A percentile compares a stretch with the other conserved stretches of the same genome.
phyloP scores from a whole-genome alignment of 768 basidiomycete genomes.

The Mycena sanguinolenta region DNA sequence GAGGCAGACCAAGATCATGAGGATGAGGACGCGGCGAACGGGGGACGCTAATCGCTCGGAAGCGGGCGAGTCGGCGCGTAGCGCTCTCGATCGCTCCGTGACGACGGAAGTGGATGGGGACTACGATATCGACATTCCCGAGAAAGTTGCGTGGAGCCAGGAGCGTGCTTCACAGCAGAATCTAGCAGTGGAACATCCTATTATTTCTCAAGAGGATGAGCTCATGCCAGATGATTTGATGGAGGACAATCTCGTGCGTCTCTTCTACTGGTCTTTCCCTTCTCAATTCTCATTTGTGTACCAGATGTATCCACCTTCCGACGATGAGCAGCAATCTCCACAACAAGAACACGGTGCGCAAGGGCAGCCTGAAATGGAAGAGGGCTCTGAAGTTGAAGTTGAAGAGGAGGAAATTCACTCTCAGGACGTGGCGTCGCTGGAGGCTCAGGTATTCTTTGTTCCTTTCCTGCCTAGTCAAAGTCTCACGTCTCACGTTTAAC shows the following conservation, averaged over 20 bases:
- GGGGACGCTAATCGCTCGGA: conserved; percentile 2
- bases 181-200: not conserved
- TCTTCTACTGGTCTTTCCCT: not conserved
- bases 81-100: conserved; percentile 14
- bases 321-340: not conserved
- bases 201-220: not conserved
- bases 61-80: conserved; percentile 16
- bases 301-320: not conserved
- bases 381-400: conserved; percentile 7
- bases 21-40: conserved; percentile 10
- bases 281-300: not conserved
- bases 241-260: conserved; percentile 7
- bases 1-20: not conserved
- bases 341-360: not conserved
- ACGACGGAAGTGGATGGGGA: conserved; percentile 31
- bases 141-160: conserved; percentile 28
- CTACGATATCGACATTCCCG: conserved; percentile 24
- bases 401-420: not conserved
- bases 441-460: not conserved
- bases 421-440: not conserved
- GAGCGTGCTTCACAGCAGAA: conserved; percentile 27
- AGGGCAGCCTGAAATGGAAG: not conserved
- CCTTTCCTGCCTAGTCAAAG: not conserved
- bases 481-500: conserved; percentile 6
- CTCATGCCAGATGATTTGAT: conserved; percentile 23